Evolutionary conservation across 1,284 basidiomycete genomes (phyloP).

Genomic region (Austroboletus niveus): DNA sequence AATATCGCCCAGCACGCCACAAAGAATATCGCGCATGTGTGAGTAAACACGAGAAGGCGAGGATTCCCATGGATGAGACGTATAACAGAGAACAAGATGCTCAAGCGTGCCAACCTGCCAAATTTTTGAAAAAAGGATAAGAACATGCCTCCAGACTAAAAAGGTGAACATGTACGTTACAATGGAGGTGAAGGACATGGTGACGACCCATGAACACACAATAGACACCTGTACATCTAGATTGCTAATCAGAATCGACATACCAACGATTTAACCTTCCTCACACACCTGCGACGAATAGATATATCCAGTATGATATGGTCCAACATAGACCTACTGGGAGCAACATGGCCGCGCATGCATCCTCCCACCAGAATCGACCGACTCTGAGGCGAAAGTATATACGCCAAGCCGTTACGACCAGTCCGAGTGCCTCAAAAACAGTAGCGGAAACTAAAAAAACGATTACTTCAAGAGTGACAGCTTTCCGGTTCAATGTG

Average conservation of each 20-base stretch:
- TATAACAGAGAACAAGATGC: slow-evolving; percentile 6
- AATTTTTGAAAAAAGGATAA: neutral
- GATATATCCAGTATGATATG: neutral
- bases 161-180: neutral
- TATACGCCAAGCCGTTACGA: slow-evolving; percentile 11
- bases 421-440: slow-evolving; percentile 4
- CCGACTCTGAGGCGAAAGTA: slow-evolving; percentile 10
- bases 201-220: neutral
- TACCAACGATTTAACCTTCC: neutral
- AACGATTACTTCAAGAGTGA: neutral
- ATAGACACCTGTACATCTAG: neutral
- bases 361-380: slow-evolving; percentile 18
- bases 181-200: neutral
- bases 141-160: neutral
- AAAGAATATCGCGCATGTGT: slow-evolving; percentile 1
- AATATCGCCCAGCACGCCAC: slow-evolving; percentile 3
- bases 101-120: slow-evolving; percentile 1
- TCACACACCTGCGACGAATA: neutral
- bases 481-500: neutral
- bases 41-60: slow-evolving; percentile 3
- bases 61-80: neutral
- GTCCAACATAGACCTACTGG: neutral
- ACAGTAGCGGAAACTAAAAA: neutral
- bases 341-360: slow-evolving; percentile 5
- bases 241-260: neutral